Conservation (phyloP, 768 basidiomycete species). For the Favolaschia claudopus region DNA sequence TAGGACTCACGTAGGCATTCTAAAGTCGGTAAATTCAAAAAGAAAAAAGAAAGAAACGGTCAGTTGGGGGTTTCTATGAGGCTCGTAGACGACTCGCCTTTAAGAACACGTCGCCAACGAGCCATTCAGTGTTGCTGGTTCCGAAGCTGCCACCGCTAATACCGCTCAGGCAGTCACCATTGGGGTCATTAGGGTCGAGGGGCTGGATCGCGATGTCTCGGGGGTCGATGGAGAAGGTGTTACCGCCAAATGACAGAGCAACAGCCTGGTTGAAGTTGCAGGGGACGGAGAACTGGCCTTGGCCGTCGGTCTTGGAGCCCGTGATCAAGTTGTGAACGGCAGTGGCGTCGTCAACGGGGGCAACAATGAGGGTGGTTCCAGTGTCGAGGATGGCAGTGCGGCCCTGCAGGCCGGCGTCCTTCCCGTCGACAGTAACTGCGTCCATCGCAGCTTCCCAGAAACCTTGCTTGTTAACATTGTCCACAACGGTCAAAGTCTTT, state of each 20-base stretch:
- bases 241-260: slow-evolving; percentile 56
- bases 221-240: slow-evolving; percentile 64
- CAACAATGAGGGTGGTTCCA: slow-evolving; percentile 63
- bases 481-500: slow-evolving; percentile 61
- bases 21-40: too few species aligned
- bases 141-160: slow-evolving; percentile 71
- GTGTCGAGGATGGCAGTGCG: slow-evolving; percentile 81
- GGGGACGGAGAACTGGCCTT: slow-evolving; percentile 60
- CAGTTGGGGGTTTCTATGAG: neutral
- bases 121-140: slow-evolving; percentile 65
- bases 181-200: slow-evolving; percentile 56
- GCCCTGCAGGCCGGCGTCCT: slow-evolving; percentile 54
- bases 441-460: slow-evolving; percentile 85
- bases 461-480: slow-evolving; percentile 69
- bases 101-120: slow-evolving; percentile 46
- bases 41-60: neutral
- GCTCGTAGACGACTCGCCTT: neutral
- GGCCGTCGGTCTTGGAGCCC: slow-evolving; percentile 50
- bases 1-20: slow-evolving; percentile 24
- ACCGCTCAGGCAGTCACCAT: slow-evolving; percentile 75
- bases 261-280: slow-evolving; percentile 53
- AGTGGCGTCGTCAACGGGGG: slow-evolving; percentile 46
- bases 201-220: slow-evolving; percentile 67
- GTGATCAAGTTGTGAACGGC: slow-evolving; percentile 52
- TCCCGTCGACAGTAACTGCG: slow-evolving; percentile 64